Evolutionary conservation across 73 alveolate species (phyloP).

Genomic region (Paraurostyla sp.): DNA sequence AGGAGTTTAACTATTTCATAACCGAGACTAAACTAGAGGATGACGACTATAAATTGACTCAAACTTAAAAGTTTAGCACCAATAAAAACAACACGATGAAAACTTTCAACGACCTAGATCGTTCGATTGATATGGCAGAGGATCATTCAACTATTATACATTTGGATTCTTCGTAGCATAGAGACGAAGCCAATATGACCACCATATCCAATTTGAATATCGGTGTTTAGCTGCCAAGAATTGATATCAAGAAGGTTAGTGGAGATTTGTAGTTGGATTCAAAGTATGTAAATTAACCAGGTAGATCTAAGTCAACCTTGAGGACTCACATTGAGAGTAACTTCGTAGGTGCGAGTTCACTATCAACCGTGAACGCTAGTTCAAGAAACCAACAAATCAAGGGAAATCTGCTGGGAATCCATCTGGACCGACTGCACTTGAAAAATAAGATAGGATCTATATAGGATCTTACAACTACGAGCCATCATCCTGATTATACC

Average conservation of each 20-base stretch:
- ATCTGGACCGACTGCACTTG: not conserved
- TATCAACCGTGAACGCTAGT: not conserved
- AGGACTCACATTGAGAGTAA: not conserved
- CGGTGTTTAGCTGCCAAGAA: constrained; percentile 13
- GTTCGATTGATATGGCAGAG: not conserved
- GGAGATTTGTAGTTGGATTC: not conserved
- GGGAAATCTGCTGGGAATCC: too few relatives aligned
- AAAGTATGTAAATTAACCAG: not conserved
- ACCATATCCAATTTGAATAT: not conserved
- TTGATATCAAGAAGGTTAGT: not conserved
- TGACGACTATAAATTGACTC: too few relatives aligned
- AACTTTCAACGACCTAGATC: not conserved
- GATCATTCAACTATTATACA: not conserved
- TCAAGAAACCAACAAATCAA: not conserved
- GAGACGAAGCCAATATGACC: not conserved
- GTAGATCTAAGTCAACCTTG: constrained; percentile 10
- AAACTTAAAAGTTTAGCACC: too few relatives aligned
- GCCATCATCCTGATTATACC: too few relatives aligned
- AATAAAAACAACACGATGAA: not conserved
- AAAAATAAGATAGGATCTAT: constrained; percentile 13
- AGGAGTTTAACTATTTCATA: not conserved
- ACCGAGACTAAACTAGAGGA: not conserved
- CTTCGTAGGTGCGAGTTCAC: not conserved
- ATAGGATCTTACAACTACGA: too few relatives aligned
- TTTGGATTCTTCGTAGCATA: not conserved